Evolutionary conservation across 768 basidiomycete genomes (phyloP).

Genomic region (Phylloporus sp.): DNA sequence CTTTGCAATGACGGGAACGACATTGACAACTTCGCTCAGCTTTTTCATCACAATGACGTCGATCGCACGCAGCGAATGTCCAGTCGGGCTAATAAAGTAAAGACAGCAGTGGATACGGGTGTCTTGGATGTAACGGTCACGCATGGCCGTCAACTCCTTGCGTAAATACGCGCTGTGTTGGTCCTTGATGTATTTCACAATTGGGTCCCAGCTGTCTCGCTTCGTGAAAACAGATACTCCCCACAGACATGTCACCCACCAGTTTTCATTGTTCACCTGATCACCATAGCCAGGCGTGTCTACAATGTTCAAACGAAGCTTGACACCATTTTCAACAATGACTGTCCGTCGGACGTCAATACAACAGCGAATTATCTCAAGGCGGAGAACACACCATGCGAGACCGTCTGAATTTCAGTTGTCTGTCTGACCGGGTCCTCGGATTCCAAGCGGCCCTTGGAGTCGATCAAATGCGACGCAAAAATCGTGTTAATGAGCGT

Average conservation of each 20-base stretch:
- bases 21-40: constrained; percentile 97
- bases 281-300: constrained; percentile 99
- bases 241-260: constrained; percentile 47
- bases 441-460: constrained; percentile 86
- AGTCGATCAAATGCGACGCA: constrained; percentile 96
- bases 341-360: constrained; percentile 45
- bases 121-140: constrained; percentile 97
- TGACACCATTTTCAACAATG: constrained; percentile 94
- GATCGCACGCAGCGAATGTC: constrained; percentile 92
- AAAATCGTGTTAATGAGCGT: constrained; percentile 99
- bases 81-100: constrained; percentile 99
- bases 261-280: constrained; percentile 98
- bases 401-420: constrained; percentile 93
- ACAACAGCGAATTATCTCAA: not conserved
- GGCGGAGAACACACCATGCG: constrained; percentile 66
- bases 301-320: constrained; percentile 92
- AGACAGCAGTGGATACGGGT: constrained; percentile 98
- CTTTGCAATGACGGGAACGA: constrained; percentile 99
- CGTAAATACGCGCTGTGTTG: constrained; percentile 98
- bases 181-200: constrained; percentile 99
- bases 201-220: constrained; percentile 88
- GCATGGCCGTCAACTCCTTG: constrained; percentile 98
- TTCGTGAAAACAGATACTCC: not conserved
- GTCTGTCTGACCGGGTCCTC: constrained; percentile 93
- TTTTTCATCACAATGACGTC: constrained; percentile 99